A percentile compares a stretch with the other conserved stretches of the same genome.
These are phyloP conservation scores for Podaxis rugospora DNA, from an alignment of 768 basidiomycete species.

Conservation along the genomic window DNA sequence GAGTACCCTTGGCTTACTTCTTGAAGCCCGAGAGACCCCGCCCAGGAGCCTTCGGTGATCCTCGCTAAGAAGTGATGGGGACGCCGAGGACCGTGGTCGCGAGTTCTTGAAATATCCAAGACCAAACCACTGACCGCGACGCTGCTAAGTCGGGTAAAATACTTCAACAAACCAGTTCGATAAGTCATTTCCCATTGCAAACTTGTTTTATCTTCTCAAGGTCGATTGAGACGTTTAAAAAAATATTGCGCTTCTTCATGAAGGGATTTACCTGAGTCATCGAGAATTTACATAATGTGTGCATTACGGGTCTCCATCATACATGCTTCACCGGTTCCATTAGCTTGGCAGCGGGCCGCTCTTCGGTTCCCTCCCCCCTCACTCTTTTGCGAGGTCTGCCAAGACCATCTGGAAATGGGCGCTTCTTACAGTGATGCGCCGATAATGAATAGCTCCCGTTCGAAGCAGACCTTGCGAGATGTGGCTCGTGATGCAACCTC, in stretches of 20 bases:
- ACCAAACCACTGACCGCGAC: not conserved
- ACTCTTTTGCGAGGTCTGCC: not conserved
- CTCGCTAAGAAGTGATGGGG: slow-evolving; percentile 6
- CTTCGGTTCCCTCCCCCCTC: not conserved
- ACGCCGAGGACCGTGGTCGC: not conserved
- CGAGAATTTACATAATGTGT: not conserved
- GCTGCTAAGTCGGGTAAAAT: not conserved
- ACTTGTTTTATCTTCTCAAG: not conserved
- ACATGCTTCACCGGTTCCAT: not conserved
- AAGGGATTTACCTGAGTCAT: not conserved
- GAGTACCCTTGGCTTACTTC: not conserved
- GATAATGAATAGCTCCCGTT: not conserved
- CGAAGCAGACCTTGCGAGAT: not conserved
- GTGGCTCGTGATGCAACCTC: not conserved
- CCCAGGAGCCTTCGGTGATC: slow-evolving; percentile 4
- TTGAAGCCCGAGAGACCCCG: not conserved
- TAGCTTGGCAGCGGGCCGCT: not conserved
- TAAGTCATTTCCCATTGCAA: not conserved
- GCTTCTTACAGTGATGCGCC: not conserved
- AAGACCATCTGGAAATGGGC: not conserved
- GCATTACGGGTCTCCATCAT: not conserved
- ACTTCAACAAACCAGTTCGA: slow-evolving; percentile 6
- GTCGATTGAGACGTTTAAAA: not conserved
- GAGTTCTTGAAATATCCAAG: not conserved
- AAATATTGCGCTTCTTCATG: not conserved